Percentiles rank a stretch among this genome's conserved stretches.
Conservation (phyloP, 257 asterid genomes). For the Vinca minor region DNA sequence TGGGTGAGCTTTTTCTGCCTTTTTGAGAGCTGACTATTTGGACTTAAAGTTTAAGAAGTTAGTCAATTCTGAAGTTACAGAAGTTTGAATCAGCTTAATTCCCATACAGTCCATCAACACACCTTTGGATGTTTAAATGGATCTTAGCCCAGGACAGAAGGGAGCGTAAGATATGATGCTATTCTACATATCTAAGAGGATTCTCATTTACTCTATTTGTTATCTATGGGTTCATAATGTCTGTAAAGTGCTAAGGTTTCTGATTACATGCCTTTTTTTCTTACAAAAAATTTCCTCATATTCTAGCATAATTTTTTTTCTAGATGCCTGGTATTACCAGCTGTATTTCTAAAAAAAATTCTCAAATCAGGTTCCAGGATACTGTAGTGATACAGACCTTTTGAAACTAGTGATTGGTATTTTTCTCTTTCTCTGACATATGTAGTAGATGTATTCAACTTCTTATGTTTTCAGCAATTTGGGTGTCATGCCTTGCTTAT, state of each 20-base stretch:
- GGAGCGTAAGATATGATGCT: not conserved
- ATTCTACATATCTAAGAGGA: not conserved
- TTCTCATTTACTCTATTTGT: not conserved
- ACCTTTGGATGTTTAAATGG: not conserved
- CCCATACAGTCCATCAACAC: not conserved
- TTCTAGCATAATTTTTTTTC: not conserved
- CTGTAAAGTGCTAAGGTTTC: not conserved
- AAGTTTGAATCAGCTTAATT: not conserved
- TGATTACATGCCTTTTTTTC: not conserved
- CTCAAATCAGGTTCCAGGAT: not conserved
- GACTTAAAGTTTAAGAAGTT: conserved; percentile 4
- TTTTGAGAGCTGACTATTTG: not conserved
- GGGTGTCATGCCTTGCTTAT: not conserved
- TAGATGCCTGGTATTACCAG: not conserved
- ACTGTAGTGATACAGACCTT: not conserved
- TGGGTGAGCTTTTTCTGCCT: conserved; percentile 59
- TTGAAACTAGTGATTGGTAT: not conserved
- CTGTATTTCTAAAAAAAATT: not conserved
- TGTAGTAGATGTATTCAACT: not conserved
- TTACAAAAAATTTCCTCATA: not conserved
- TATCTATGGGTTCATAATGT: not conserved
- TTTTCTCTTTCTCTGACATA: not conserved
- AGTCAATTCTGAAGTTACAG: not conserved
- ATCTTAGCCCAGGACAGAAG: not conserved
- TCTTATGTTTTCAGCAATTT: not conserved